Conservation (phyloP, 2,329 filamentous ascomycete species). For the Lojkania enalia region DNA sequence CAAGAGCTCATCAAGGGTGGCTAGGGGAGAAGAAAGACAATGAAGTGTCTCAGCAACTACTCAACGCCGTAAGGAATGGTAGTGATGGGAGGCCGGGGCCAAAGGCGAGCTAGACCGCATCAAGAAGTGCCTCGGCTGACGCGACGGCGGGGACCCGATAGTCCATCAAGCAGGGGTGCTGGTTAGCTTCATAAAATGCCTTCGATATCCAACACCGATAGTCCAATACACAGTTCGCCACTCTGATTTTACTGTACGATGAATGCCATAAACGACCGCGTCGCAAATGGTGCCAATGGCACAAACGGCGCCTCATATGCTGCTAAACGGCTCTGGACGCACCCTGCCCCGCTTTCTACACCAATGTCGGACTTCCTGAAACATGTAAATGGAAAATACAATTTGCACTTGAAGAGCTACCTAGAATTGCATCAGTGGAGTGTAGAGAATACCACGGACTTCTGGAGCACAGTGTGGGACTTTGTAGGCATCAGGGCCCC, state of each 20-base stretch:
- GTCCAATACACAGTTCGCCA: neutral
- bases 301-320: constrained; percentile 28
- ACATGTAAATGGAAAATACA: constrained; percentile 68
- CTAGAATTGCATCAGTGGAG: constrained; percentile 84
- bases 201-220: constrained; percentile 7
- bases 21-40: no score
- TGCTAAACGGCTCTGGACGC: constrained; percentile 64
- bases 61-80: no score
- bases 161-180: neutral
- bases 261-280: constrained; percentile 11
- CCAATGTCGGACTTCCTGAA: constrained; percentile 73
- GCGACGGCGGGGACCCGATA: constrained; percentile 2
- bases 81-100: neutral
- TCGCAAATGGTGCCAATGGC: constrained; percentile 17
- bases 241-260: constrained; percentile 10
- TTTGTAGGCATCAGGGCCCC: constrained; percentile 77
- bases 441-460: constrained; percentile 70
- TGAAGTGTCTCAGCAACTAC: no score
- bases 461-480: constrained; percentile 87
- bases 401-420: constrained; percentile 66
- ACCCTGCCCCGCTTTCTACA: constrained; percentile 67
- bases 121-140: neutral
- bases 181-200: constrained; percentile 9
- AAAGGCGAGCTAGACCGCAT: neutral
- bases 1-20: no score